These are phyloP conservation scores for Monilinia polystroma DNA, from an alignment of 2,329 filamentous ascomycete genomes.

Conservation along the genomic window DNA sequence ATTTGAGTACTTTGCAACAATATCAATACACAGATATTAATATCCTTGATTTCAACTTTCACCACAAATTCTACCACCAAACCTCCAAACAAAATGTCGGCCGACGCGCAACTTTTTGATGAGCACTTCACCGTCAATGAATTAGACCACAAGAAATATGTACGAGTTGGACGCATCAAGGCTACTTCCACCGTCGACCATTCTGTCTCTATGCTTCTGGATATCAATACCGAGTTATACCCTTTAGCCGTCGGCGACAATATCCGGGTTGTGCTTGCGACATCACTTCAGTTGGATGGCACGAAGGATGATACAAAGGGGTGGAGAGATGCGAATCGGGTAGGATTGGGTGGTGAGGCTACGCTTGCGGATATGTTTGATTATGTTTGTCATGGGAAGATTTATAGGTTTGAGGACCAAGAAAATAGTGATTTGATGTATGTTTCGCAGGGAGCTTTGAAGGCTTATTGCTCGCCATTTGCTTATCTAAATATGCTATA, in stretches of 20 bases:
- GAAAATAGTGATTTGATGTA: constrained; percentile 81
- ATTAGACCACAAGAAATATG: constrained; percentile 85
- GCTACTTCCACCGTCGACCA: constrained; percentile 70
- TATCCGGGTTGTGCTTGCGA: constrained; percentile 78
- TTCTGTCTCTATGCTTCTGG: constrained; percentile 75
- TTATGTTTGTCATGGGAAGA: constrained; percentile 86
- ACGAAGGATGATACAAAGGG: constrained; percentile 71
- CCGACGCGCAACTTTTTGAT: constrained; percentile 91
- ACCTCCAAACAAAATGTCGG: constrained; percentile 69
- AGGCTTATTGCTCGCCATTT: neutral
- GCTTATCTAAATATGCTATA: neutral
- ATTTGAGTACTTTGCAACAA: neutral
- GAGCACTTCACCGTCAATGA: constrained; percentile 82
- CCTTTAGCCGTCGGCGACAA: constrained; percentile 72
- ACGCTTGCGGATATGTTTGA: constrained; percentile 77
- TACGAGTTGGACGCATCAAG: constrained; percentile 84
- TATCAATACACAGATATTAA: neutral
- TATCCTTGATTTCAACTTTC: neutral
- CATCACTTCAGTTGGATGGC: constrained; percentile 83
- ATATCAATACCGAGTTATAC: constrained; percentile 93
- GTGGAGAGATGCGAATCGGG: constrained; percentile 74
- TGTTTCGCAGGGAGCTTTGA: constrained; percentile 43
- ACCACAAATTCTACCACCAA: constrained; percentile 41
- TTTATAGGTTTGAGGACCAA: constrained; percentile 83
- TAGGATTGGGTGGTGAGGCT: constrained; percentile 51